Evolutionary conservation across 2,329 filamentous ascomycete genomes (phyloP).

Genomic region (Thielaviopsis euricoi): DNA sequence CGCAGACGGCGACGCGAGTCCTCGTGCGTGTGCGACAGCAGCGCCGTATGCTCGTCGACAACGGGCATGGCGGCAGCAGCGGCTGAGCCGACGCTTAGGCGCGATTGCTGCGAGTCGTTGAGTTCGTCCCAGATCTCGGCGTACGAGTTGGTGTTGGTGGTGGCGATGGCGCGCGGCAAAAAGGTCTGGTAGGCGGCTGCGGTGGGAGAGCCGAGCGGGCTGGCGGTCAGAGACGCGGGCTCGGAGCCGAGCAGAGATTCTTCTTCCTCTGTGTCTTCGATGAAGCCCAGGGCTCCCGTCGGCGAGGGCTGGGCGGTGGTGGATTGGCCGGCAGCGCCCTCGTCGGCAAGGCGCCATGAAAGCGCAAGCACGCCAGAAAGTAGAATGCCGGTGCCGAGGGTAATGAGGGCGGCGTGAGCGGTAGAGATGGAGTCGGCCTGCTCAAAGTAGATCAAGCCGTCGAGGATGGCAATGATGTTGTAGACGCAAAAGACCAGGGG

Average conservation of each 20-base stretch:
- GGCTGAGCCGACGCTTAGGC: slow-evolving; percentile 14
- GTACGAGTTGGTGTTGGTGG: slow-evolving; percentile 34
- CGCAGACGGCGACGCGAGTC: slow-evolving; percentile 24
- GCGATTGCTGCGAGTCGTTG: slow-evolving; percentile 41
- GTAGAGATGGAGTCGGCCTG: slow-evolving; percentile 67
- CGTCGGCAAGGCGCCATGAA: slow-evolving; percentile 82
- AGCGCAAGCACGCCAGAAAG: slow-evolving; percentile 77
- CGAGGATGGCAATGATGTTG: slow-evolving; percentile 95
- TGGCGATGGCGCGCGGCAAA: slow-evolving; percentile 32
- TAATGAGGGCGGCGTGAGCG: slow-evolving; percentile 64
- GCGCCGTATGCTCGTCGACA: slow-evolving; percentile 17
- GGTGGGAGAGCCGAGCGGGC: slow-evolving; percentile 19
- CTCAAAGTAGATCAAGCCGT: slow-evolving; percentile 91
- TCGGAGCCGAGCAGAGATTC: slow-evolving; percentile 20
- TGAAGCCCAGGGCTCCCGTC: slow-evolving; percentile 65
- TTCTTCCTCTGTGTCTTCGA: slow-evolving; percentile 49
- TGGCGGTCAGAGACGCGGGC: slow-evolving; percentile 16
- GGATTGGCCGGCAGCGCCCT: slow-evolving; percentile 17
- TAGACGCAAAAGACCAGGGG: slow-evolving; percentile 97
- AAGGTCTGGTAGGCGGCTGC: slow-evolving; percentile 15
- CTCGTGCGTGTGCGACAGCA: slow-evolving; percentile 15
- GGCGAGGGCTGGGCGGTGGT: slow-evolving; percentile 33
- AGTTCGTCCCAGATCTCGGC: slow-evolving; percentile 81
- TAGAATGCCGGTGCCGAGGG: slow-evolving; percentile 71
- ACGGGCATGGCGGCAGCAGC: slow-evolving; percentile 15